These are phyloP conservation scores for Suhomyces kunorum DNA, from an alignment of 1,139 yeast species.

Conservation along the genomic window DNA sequence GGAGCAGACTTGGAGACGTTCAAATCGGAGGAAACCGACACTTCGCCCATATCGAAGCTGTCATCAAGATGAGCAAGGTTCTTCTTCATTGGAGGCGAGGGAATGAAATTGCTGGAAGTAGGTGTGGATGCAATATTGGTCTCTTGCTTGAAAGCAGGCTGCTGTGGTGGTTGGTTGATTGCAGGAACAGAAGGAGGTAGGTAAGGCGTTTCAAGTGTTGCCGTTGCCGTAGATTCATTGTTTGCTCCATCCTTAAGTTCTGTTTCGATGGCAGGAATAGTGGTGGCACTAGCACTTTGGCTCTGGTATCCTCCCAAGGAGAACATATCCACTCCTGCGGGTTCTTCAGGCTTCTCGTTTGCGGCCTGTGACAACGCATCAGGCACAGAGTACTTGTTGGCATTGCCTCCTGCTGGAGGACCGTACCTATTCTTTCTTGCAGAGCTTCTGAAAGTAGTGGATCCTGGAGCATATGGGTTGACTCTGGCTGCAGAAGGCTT, in stretches of 20 bases:
- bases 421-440: conserved; percentile 30
- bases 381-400: conserved; percentile 20
- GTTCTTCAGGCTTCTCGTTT: background rate
- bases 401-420: conserved; percentile 23
- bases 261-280: background rate
- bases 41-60: conserved; percentile 29
- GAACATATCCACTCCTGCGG: conserved; percentile 39
- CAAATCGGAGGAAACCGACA: conserved; percentile 10
- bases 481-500: conserved; percentile 15
- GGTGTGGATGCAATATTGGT: background rate
- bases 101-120: conserved; percentile 6
- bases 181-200: background rate
- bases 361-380: conserved; percentile 6
- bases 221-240: conserved; percentile 6
- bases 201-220: conserved; percentile 1
- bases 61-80: conserved; percentile 29
- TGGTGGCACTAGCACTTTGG: background rate
- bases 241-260: conserved; percentile 10
- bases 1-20: conserved; percentile 1
- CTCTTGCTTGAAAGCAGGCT: no score
- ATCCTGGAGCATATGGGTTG: conserved; percentile 48
- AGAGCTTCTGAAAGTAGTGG: conserved; percentile 8
- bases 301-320: conserved; percentile 22
- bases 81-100: conserved; percentile 9
- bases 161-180: background rate